Percentiles rank a stretch among this genome's conserved stretches.
These are phyloP conservation scores for Colletotrichum truncatum DNA, from an alignment of 2,329 filamentous ascomycete species.

Conservation along the genomic window DNA sequence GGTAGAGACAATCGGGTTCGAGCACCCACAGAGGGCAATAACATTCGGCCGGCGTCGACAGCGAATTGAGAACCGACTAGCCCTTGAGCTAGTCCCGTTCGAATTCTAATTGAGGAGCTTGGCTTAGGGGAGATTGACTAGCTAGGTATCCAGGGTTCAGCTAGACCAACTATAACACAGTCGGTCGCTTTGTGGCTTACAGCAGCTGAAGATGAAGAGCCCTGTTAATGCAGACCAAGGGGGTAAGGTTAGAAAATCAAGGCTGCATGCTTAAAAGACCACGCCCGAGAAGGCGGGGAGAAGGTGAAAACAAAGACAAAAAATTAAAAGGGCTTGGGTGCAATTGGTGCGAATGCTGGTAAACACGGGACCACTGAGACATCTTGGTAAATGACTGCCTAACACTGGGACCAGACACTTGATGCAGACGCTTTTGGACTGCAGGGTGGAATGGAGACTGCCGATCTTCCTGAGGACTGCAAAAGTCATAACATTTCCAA, in stretches of 20 bases:
- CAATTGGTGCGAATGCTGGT: too few species aligned
- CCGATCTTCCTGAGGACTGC: too few species aligned
- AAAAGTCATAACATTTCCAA: too few species aligned
- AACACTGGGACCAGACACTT: neutral
- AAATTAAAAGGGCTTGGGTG: neutral
- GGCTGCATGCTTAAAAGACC: neutral
- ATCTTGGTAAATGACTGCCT: neutral
- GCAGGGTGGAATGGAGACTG: too few species aligned
- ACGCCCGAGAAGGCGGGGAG: conserved; percentile 19
- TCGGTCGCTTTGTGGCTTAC: conserved; percentile 39
- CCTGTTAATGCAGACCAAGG: conserved; percentile 4
- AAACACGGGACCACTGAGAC: too few species aligned
- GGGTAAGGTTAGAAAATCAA: neutral
- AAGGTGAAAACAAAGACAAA: conserved; percentile 29
- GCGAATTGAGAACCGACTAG: conserved; percentile 28
- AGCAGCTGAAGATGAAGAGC: conserved; percentile 44
- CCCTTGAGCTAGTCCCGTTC: conserved; percentile 35
- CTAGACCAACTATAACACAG: conserved; percentile 36
- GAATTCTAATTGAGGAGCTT: conserved; percentile 37
- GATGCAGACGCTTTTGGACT: too few species aligned
- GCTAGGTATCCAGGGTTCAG: conserved; percentile 14
- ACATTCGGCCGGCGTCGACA: conserved; percentile 4
- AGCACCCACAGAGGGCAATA: conserved; percentile 5
- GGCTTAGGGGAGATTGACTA: conserved; percentile 34
- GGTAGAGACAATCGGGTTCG: neutral